Base-by-base conservation (phyloP, 305 asterid species). In the Rubia tinctorum region DNA sequence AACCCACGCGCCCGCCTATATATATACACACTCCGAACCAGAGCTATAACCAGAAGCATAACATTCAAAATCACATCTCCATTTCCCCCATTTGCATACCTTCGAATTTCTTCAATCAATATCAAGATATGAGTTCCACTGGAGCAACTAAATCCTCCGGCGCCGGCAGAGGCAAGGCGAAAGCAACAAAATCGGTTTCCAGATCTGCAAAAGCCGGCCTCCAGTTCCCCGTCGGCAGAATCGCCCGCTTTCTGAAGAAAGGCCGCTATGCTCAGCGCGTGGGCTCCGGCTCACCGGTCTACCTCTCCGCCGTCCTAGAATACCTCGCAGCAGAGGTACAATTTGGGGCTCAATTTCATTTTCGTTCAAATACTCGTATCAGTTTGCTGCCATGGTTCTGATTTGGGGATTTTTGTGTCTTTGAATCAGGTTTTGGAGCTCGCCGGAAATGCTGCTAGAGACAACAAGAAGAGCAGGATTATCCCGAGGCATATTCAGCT, bases 291-390 rank as follows among this genome's bases (percentile, higher is more conserved):
- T 83, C 90, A 0, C 92, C 92, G 0, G 88, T 88, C 9, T 88
- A 86, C 56, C 88, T 88, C 47, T 81, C 89, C 7, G 89, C 90
- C 7, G 92, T 88, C 20, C 90, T 88, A 9, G 92, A 88, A n/a
- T 88, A 88, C 18, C 88, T 88, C 10, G 85, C 92, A 10, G 88
- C 86, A 25, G 86, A 83, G 80, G 84, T 81, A 4, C 18, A 5
- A 58, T 9, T 58, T 13, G 9, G 5, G 6, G 14, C 9, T 13
- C 0, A 18, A n/a, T 10, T n/a, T 58, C 25, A 55, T 6, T n/a
- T 37, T 1, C 30, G 20, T 3, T 65, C 22, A 17, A 30, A 2
- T 39, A 34, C 8, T 37, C 2, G 0, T 47, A 12, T 11, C 53
- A 12, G 17, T 47, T 12, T 10, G 13, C 15, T 15, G 58, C 17